Evolutionary conservation across 2,329 filamentous ascomycete species (phyloP).

Genomic region (Aspergillus pseudonomiae): DNA sequence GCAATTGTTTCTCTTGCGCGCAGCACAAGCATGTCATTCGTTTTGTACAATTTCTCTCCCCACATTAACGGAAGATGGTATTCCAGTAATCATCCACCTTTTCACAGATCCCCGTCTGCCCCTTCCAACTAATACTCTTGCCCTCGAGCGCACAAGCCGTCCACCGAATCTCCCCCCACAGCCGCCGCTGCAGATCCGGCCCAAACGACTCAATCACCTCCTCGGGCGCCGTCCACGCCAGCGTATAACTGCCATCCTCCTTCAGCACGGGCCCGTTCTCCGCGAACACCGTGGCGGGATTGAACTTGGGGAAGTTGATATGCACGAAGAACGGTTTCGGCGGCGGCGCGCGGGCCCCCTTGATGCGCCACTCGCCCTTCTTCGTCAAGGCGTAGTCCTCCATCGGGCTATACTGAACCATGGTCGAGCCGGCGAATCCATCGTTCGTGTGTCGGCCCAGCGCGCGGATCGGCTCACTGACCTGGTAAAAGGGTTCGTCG

Average conservation of each 20-base stretch:
- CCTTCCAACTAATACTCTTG: conserved; percentile 36
- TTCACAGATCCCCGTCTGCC: conserved; percentile 35
- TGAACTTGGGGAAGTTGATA: conserved; percentile 44
- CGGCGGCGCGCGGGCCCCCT: conserved; percentile 31
- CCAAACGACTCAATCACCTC: conserved; percentile 33
- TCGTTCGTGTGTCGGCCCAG: conserved; percentile 33
- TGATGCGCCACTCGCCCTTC: conserved; percentile 31
- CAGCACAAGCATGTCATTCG: not conserved
- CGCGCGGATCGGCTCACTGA: conserved; percentile 42
- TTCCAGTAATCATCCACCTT: conserved; percentile 38
- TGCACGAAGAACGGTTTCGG: conserved; percentile 45
- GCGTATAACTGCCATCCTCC: conserved; percentile 34
- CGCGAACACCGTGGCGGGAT: conserved; percentile 41
- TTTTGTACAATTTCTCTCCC: not conserved
- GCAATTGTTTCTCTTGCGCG: not conserved
- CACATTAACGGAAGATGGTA: conserved; percentile 29
- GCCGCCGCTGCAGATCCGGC: conserved; percentile 38
- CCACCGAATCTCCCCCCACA: conserved; percentile 43
- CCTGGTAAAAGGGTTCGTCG: conserved; percentile 48
- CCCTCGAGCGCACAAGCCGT: conserved; percentile 41
- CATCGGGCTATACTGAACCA: conserved; percentile 43
- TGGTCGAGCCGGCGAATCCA: conserved; percentile 41
- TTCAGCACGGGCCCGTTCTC: conserved; percentile 26
- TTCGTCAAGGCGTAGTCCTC: conserved; percentile 35
- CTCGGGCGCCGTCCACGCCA: conserved; percentile 35